phyloP scores from a whole-genome alignment of 208 protist species.

The Acanthamoeba sp. region DNA sequence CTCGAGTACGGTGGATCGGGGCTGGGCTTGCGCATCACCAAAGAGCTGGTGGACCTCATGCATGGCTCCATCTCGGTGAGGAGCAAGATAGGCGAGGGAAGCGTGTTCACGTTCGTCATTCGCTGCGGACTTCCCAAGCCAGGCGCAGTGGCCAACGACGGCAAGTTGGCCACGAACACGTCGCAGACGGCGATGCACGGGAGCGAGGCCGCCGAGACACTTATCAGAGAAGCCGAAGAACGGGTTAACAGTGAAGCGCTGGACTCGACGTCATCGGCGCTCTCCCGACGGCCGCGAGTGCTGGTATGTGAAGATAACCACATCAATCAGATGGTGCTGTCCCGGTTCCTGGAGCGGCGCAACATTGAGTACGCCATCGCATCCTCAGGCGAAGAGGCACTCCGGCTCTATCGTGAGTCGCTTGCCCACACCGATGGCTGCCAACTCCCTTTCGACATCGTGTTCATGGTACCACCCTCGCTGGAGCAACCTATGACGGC shows the following conservation, averaged over 20 bases:
- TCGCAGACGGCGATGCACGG: background rate
- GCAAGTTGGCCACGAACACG: background rate
- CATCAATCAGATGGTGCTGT: conserved; percentile 16
- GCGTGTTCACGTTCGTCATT: conserved; percentile 24
- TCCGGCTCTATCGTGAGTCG: background rate
- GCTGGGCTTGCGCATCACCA: conserved; percentile 39
- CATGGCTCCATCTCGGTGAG: conserved; percentile 11
- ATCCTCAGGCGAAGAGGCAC: conserved; percentile 5
- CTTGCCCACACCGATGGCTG: background rate
- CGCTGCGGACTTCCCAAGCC: background rate
- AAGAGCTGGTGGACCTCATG: conserved; percentile 16
- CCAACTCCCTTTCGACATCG: background rate
- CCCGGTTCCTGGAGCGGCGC: background rate
- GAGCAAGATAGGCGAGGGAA: background rate
- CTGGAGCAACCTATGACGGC: background rate
- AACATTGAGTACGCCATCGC: background rate
- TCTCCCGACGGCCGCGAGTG: background rate
- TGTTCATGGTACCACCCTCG: conserved; percentile 6
- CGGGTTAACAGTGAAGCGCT: background rate
- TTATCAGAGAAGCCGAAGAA: background rate
- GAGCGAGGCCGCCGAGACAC: background rate
- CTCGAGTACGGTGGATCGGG: conserved; percentile 45
- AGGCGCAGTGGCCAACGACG: background rate
- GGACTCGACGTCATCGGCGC: background rate
- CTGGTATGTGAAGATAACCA: conserved; percentile 50